These are phyloP conservation scores for Fraxinus greggii DNA, from an alignment of 305 asterid genomes.

Conservation along the genomic window DNA sequence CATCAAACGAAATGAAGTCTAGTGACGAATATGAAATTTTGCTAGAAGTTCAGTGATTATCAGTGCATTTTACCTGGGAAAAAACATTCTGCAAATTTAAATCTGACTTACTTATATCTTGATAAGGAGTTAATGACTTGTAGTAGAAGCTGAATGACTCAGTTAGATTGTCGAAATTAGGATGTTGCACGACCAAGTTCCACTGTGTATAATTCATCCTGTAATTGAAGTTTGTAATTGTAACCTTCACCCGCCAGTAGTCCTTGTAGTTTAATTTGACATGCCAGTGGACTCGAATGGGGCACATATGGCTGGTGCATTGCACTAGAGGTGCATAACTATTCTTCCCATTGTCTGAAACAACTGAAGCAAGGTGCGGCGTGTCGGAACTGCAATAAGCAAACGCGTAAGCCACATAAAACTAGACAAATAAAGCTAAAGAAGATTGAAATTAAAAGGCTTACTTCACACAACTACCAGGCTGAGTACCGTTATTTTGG, in stretches of 20 bases:
- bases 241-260: constrained; percentile 79
- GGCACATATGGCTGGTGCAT: constrained; percentile 88
- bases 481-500: constrained; percentile 52
- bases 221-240: constrained; percentile 78
- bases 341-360: constrained; percentile 49
- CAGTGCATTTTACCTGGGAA: background rate
- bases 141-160: constrained; percentile 73
- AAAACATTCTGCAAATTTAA: background rate
- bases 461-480: constrained; percentile 68
- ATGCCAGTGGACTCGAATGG: constrained; percentile 81
- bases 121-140: constrained; percentile 66
- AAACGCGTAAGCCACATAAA: background rate
- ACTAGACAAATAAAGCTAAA: background rate
- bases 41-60: background rate
- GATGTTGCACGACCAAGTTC: constrained; percentile 76
- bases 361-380: constrained; percentile 65
- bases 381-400: constrained; percentile 46
- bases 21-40: background rate
- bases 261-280: constrained; percentile 79
- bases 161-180: constrained; percentile 75
- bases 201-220: constrained; percentile 69
- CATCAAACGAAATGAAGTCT: background rate
- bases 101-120: constrained; percentile 55
- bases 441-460: constrained; percentile 15
- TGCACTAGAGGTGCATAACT: constrained; percentile 64